Evolutionary conservation across 768 basidiomycete genomes (phyloP), one percentile per base, ranked within the genome.

Genomic region (Agaricus blazei): DNA sequence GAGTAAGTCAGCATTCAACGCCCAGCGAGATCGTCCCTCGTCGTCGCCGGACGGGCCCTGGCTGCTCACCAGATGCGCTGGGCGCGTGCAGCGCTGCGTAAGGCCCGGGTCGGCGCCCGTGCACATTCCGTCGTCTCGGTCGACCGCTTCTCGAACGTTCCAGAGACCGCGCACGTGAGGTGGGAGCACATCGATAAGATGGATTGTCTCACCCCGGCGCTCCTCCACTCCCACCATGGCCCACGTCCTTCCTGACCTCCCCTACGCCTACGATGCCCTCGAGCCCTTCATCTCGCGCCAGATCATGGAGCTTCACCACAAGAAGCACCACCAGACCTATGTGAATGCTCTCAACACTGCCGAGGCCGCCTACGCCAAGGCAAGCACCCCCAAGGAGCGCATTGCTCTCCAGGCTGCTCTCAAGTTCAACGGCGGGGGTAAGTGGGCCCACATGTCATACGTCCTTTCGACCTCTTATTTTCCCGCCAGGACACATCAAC

Each of bases 381-480:
- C 85, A 3, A 65, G 76, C 15, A 82, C 88, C 38, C 78, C 84
- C 52, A 86, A 85, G 67, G 85, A 88, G 63, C 75, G 79, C 59
- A 96, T 99, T 69, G 80, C 80, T 3, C 81, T 98, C 15, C 96
- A 98, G 70, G 74, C 88, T 12, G 94, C 96, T 8, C 76, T 99
- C 67, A 98, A 93, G 74, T 99, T 98, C 74, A 96, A 97, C 69
- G 95, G 95, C n/a, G 95, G 95, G 65, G 92, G 93, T 83, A 50
- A 15, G 42, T 9, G 8, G 9, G n/a, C 26, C 19, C 15, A 27
- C 24, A 19, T n/a, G n/a, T n/a, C 9, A 44, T 15, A 34, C 23
- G 6, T 4, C 24, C 29, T 44, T 56, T 46, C 31, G 42, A 41
- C 48, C 19, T 45, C 12, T 37, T 59, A 53, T 24, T 23, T 14